Evolutionary conservation across 192 early-diverging fungal species (phyloP).

Genomic region (Podila clonocystis): DNA sequence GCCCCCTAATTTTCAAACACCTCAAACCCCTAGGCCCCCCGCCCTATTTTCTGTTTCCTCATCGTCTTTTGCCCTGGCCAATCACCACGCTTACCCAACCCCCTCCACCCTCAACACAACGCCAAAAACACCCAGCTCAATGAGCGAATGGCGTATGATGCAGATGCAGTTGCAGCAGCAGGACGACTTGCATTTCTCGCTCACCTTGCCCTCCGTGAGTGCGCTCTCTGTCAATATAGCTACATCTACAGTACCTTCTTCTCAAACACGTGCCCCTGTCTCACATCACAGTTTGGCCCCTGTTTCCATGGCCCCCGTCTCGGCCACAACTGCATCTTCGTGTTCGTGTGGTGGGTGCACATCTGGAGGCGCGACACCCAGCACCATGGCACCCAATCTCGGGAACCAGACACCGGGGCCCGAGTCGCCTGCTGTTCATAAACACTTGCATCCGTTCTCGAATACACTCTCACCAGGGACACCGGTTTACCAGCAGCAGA

Average conservation of each 20-base stretch:
- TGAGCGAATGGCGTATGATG: conserved; percentile 45
- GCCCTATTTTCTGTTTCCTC: not conserved
- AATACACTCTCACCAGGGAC: not conserved
- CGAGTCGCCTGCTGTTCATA: not conserved
- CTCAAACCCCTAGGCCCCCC: conserved; percentile 12
- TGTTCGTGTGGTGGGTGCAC: conserved; percentile 1
- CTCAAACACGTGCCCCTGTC: not conserved
- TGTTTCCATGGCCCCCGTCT: not conserved
- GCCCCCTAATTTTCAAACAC: conserved; percentile 19
- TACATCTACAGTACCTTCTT: not conserved
- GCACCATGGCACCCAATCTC: not conserved
- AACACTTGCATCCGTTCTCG: conserved; percentile 9
- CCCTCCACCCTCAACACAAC: conserved; percentile 5
- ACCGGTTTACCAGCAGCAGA: conserved; percentile 3
- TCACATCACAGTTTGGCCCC: not conserved
- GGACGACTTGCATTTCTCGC: conserved; percentile 27
- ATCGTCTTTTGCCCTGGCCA: not conserved
- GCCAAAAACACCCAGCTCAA: conserved; percentile 19
- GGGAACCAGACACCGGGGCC: not conserved
- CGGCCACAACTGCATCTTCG: conserved; percentile 1
- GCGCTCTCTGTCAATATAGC: not conserved
- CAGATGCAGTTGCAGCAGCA: conserved; percentile 47
- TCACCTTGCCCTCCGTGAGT: conserved; percentile 14
- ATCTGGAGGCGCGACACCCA: not conserved
- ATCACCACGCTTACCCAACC: conserved; percentile 4